phyloP scores from a whole-genome alignment of 2,329 filamentous ascomycete species.

The Fusarium sp. region DNA sequence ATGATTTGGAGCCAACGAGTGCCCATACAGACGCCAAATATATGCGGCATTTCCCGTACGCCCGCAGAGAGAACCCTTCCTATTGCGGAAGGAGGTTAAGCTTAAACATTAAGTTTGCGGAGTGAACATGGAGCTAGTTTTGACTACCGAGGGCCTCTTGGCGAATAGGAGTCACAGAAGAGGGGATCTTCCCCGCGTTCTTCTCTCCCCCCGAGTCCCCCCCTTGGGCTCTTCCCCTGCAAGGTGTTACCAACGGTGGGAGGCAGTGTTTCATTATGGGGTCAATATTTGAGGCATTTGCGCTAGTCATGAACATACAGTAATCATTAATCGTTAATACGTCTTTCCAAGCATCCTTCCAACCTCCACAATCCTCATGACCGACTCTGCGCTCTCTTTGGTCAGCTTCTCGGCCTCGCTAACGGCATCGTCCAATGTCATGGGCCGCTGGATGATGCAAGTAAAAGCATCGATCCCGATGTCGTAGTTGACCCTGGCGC shows the following conservation, averaged over 20 bases:
- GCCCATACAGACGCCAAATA: background rate
- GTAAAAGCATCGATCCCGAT: conserved; percentile 50
- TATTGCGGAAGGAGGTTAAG: conserved; percentile 23
- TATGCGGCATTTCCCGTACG: conserved; percentile 27
- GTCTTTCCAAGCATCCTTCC: conserved; percentile 44
- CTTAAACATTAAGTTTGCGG: conserved; percentile 15
- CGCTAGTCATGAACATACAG: conserved; percentile 5
- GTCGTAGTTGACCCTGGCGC: conserved; percentile 50
- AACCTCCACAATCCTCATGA: conserved; percentile 50
- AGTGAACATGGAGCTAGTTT: background rate
- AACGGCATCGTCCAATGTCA: conserved; percentile 47
- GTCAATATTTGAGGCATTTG: conserved; percentile 3
- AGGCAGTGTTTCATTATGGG: background rate
- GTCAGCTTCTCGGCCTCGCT: conserved; percentile 47
- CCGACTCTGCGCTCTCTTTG: conserved; percentile 48
- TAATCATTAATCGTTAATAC: conserved; percentile 6
- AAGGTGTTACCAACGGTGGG: background rate
- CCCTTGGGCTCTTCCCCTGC: background rate
- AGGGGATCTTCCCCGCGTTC: conserved; percentile 6
- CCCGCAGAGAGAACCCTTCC: conserved; percentile 13
- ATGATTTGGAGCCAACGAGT: background rate
- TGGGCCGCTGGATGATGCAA: conserved; percentile 49
- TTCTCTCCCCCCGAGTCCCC: background rate
- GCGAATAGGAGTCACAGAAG: background rate
- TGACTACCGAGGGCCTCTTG: background rate